A percentile compares a stretch with the other conserved stretches of the same genome.
Conservation (phyloP, 441 rosid species). For the Populus hybrid region DNA sequence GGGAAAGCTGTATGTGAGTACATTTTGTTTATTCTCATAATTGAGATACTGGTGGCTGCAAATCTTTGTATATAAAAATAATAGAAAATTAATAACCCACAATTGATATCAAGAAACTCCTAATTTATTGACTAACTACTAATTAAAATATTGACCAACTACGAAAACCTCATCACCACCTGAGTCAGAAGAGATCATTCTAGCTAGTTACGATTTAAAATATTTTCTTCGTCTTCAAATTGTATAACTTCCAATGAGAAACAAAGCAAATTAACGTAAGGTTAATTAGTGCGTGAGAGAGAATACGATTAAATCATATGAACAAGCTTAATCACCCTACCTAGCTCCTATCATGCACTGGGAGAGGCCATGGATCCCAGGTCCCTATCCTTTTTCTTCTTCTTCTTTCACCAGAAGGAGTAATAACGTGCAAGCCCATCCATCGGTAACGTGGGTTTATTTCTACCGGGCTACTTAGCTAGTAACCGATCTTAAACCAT, state of each 20-base stretch:
- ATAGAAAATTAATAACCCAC: not conserved
- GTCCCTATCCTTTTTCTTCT: not conserved
- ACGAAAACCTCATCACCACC: no score
- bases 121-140: no score
- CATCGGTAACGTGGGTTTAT: conserved; percentile 5
- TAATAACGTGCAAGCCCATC: not conserved
- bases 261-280: no score
- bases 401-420: not conserved
- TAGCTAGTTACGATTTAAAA: no score
- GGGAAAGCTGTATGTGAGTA: no score
- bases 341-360: not conserved
- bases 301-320: not conserved
- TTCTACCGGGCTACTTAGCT: not conserved
- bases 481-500: not conserved
- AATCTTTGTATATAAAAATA: no score
- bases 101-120: not conserved
- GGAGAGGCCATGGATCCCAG: not conserved
- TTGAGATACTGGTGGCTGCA: no score
- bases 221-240: no score
- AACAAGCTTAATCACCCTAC: not conserved
- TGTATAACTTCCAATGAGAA: no score
- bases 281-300: not conserved
- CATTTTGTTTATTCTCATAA: no score
- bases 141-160: no score
- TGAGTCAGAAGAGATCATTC: no score